Percentiles rank a stretch among this genome's conserved stretches.
These are phyloP conservation scores for Fraxinus greggii DNA, from an alignment of 305 asterid genomes.

Conservation along the genomic window DNA sequence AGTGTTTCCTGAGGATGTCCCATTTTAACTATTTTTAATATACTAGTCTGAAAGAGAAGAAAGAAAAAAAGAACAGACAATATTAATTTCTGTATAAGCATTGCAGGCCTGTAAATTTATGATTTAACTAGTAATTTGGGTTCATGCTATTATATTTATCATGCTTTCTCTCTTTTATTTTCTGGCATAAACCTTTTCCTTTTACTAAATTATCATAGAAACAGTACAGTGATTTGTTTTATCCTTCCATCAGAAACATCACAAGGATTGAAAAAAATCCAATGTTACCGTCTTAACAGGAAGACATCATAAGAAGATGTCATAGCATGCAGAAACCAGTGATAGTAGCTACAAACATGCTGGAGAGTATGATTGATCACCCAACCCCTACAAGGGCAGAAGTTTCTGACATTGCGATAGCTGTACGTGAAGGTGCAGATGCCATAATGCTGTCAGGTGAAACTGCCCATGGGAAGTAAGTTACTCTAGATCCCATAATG, in stretches of 20 bases:
- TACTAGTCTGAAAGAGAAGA: not conserved
- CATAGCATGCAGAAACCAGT: constrained; percentile 87
- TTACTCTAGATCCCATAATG: constrained; percentile 18
- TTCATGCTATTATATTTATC: not conserved
- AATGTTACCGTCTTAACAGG: constrained; percentile 43
- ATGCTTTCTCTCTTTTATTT: not conserved
- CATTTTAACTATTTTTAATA: not conserved
- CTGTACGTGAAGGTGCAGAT: constrained; percentile 95
- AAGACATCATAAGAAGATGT: constrained; percentile 88
- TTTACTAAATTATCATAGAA: constrained; percentile 3
- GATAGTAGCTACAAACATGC: constrained; percentile 95
- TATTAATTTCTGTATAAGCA: not conserved
- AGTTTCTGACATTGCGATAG: constrained; percentile 96
- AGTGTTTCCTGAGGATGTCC: not conserved
- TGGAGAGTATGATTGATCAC: constrained; percentile 93
- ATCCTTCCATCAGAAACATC: not conserved
- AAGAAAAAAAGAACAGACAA: not conserved
- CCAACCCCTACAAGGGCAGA: constrained; percentile 99
- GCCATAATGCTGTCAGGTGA: constrained; percentile 98
- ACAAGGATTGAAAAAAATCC: not conserved
- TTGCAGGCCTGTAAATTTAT: constrained; percentile 10
- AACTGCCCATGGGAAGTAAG: constrained; percentile 98
- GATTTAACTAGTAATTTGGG: not conserved
- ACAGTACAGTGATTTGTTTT: not conserved
- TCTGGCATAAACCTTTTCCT: not conserved